Evolutionary conservation across 73 alveolate genomes (phyloP), one percentile per base, ranked within the genome.

Genomic region (Paramecium tetraurelia): DNA sequence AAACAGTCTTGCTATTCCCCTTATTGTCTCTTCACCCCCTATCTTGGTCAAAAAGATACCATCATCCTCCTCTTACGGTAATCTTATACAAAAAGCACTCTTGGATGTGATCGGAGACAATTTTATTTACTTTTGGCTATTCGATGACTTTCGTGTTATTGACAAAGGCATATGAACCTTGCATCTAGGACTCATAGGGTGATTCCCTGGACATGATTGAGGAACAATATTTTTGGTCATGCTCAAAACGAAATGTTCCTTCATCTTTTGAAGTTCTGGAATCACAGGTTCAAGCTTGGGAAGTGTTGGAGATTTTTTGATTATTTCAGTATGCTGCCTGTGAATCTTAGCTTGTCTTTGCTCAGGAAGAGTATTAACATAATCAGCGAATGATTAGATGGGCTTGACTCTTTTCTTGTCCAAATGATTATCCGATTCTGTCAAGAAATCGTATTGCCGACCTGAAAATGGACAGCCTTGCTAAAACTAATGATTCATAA

Each of bases 401-500:
- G 31, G 31, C 14, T 53, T 53, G 16, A 4, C 9, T 53, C 69
- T 53, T n/a, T 33, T 22, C 69, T 53, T 53, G 4, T 53, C 69
- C 14, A 53, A n/a, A 53, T 53, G 20, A 8, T 33, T 12, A 63
- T 63, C 84, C 27, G 84, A 24, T 63, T 27, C 21, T 27, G 50
- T 63, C 22, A 63, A 33, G 41, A 63, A 63, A 63, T 63, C 84
- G 24, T 63, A 63, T 27, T 63, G 14, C 84, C 41, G 24, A 27
- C 46, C 1, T 27, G 11, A 27, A 63, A 63, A 63, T 27, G 50
- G 84, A 18, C 84, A 63, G 46, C 31, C 10, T 27, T 63, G 84
- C 84, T 27, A 63, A 21, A 63, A 63, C 84, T 63, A 63, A 27
- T 63, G 46, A 63, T 63, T 63, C 84, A 63, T 63, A 63, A 63